Percentiles rank a stretch among this genome's conserved stretches.
Conservation (phyloP, 306 rosid species). For the Corylus avellana region DNA sequence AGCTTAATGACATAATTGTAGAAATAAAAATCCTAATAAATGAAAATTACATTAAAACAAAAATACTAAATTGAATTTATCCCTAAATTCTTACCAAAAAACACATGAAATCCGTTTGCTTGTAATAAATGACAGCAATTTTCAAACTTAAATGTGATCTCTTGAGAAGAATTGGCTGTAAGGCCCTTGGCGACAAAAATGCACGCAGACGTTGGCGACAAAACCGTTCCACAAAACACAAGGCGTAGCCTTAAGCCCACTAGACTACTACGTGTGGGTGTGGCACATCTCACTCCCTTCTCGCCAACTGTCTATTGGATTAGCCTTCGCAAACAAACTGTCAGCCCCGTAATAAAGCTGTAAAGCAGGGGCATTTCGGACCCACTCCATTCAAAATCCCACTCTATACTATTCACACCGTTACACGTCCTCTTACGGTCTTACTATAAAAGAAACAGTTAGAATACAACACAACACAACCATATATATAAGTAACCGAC, state of each 20-base stretch:
- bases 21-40: too few relatives aligned
- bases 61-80: too few relatives aligned
- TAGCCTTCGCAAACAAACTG: not conserved
- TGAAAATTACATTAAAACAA: too few relatives aligned
- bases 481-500: too few relatives aligned
- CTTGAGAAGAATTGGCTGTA: too few relatives aligned
- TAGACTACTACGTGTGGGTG: not conserved
- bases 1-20: too few relatives aligned
- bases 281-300: not conserved
- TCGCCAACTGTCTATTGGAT: not conserved
- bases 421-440: not conserved
- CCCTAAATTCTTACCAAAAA: too few relatives aligned
- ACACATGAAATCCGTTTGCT: too few relatives aligned
- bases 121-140: too few relatives aligned
- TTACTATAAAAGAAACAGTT: not conserved
- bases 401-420: not conserved
- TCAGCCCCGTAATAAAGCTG: not conserved
- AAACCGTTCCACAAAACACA: not conserved
- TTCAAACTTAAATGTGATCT: too few relatives aligned
- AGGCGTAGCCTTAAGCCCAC: not conserved
- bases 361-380: not conserved
- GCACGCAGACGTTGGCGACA: not conserved
- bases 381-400: not conserved
- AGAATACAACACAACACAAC: not conserved
- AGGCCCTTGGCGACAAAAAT: too few relatives aligned